These are phyloP conservation scores for Flaveria bidentis DNA, from an alignment of 129 eudicot species.

Conservation along the genomic window DNA sequence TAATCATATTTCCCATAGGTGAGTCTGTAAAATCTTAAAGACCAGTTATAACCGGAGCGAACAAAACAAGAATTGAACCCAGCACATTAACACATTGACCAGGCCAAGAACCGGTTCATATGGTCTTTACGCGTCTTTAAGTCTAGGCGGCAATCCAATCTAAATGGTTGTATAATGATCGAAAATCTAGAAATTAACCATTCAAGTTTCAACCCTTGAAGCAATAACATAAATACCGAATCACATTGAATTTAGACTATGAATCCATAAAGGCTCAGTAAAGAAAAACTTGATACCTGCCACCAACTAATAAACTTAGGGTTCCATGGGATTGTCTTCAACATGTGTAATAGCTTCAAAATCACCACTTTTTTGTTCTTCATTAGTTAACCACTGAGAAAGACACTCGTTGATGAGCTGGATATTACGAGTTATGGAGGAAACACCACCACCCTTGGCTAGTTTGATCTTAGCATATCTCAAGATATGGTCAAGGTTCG, in stretches of 20 bases:
- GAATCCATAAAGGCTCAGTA: background rate
- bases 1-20: too few relatives aligned
- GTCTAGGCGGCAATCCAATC: background rate
- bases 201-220: background rate
- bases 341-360: slow-evolving; percentile 48
- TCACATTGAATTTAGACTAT: background rate
- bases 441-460: slow-evolving; percentile 27
- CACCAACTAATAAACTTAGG: slow-evolving; percentile 7
- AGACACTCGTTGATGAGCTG: slow-evolving; percentile 57
- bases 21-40: too few relatives aligned
- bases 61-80: too few relatives aligned
- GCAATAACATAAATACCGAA: slow-evolving; percentile 5
- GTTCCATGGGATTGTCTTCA: slow-evolving; percentile 23
- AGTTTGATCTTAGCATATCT: slow-evolving; percentile 44
- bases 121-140: background rate
- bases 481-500: slow-evolving; percentile 57
- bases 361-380: slow-evolving; percentile 55
- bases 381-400: slow-evolving; percentile 62
- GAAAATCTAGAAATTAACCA: background rate
- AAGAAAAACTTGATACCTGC: slow-evolving; percentile 13
- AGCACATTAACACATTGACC: too few relatives aligned
- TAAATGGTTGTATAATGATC: background rate
- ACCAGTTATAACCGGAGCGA: too few relatives aligned
- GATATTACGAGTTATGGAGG: slow-evolving; percentile 19
- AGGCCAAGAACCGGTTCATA: background rate